phyloP scores from a whole-genome alignment of 2,329 filamentous ascomycete species.

The Amylocarpus encephaloides region DNA sequence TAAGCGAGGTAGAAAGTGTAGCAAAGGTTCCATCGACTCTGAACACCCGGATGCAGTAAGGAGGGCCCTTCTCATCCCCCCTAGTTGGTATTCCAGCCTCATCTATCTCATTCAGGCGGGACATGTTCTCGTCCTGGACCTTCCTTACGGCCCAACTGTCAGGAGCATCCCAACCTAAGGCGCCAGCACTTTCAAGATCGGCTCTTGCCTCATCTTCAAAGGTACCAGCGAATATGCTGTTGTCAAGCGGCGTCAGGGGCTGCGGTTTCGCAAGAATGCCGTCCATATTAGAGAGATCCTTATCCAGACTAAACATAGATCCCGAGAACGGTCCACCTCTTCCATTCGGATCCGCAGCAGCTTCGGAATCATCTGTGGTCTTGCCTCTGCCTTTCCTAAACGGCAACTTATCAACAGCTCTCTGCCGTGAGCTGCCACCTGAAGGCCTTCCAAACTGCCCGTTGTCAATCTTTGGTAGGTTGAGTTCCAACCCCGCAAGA shows the following conservation, averaged over 20 bases:
- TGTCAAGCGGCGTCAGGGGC: conserved; percentile 65
- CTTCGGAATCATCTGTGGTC: conserved; percentile 47
- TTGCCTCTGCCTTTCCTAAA: conserved; percentile 52
- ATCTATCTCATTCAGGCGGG: conserved; percentile 54
- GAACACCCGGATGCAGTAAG: conserved; percentile 94
- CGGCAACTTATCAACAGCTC: conserved; percentile 46
- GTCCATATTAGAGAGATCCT: conserved; percentile 83
- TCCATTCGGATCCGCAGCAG: conserved; percentile 35
- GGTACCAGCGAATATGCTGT: conserved; percentile 40
- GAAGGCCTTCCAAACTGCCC: conserved; percentile 12
- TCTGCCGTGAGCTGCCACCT: conserved; percentile 18
- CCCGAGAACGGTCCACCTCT: conserved; percentile 33
- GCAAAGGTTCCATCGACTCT: conserved; percentile 90
- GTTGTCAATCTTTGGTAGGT: conserved; percentile 19
- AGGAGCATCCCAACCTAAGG: conserved; percentile 79
- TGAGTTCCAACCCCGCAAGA: conserved; percentile 25
- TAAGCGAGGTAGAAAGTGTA: conserved; percentile 77
- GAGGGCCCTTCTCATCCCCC: conserved; percentile 66
- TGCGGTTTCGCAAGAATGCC: conserved; percentile 73
- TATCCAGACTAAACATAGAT: conserved; percentile 71
- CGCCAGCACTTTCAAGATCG: conserved; percentile 24
- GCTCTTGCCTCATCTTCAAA: conserved; percentile 37
- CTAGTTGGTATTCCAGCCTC: conserved; percentile 61
- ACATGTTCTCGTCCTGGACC: conserved; percentile 56
- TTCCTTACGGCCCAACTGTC: conserved; percentile 94